Evolutionary conservation across 768 basidiomycete species (phyloP).

Genomic region (Suillus ampliporus): DNA sequence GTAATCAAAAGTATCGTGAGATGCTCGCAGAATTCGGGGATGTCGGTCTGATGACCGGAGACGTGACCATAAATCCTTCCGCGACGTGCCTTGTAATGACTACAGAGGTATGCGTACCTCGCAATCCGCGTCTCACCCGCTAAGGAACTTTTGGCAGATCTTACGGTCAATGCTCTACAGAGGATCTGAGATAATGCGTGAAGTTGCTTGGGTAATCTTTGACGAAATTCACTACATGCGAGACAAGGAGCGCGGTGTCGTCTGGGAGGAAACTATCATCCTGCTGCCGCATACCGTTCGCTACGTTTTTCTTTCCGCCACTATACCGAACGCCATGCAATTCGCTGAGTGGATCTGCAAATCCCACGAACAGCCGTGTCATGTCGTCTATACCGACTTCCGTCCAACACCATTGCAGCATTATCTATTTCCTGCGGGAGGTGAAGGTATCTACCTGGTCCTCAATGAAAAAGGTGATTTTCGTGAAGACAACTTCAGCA

Average conservation of each 20-base stretch:
- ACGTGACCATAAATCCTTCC: slow-evolving; percentile 97
- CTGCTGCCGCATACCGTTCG: slow-evolving; percentile 94
- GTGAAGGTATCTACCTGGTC: slow-evolving; percentile 96
- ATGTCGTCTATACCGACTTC: slow-evolving; percentile 99
- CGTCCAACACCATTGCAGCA: slow-evolving; percentile 98
- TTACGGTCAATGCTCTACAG: slow-evolving; percentile 98
- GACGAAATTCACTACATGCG: slow-evolving; percentile 99
- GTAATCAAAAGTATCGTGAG: slow-evolving; percentile 99
- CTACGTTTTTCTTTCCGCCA: slow-evolving; percentile 98
- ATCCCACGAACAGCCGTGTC: slow-evolving; percentile 96
- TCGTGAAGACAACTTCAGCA: slow-evolving; percentile 95
- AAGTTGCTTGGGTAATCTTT: slow-evolving; percentile 99
- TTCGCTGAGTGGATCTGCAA: slow-evolving; percentile 99
- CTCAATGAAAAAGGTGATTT: slow-evolving; percentile 99
- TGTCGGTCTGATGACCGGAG: slow-evolving; percentile 98
- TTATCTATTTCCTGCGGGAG: slow-evolving; percentile 96
- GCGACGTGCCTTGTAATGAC: slow-evolving; percentile 99
- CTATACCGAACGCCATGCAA: slow-evolving; percentile 99
- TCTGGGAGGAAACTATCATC: slow-evolving; percentile 99
- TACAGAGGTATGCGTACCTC: slow-evolving; percentile 72
- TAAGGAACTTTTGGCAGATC: slow-evolving; percentile 61
- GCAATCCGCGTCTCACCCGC: not conserved
- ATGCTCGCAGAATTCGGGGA: slow-evolving; percentile 97
- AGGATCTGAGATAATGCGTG: slow-evolving; percentile 98
- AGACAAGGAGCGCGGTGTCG: slow-evolving; percentile 98